Conservation (phyloP, 768 basidiomycete species). For the Naganishia randhawae region DNA sequence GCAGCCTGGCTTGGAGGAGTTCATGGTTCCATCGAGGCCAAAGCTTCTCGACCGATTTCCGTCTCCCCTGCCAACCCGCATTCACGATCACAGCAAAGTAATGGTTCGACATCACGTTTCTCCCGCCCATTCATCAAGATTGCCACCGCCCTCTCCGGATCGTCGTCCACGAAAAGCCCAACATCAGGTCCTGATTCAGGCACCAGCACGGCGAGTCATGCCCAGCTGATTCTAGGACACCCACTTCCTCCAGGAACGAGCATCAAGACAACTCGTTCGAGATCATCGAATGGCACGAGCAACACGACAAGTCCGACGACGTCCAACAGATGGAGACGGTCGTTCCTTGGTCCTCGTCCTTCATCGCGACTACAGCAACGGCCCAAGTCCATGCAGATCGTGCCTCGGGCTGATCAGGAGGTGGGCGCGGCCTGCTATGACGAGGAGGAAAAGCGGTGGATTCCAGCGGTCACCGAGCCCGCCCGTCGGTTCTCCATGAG, state of each 20-base stretch:
- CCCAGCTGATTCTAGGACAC: background rate
- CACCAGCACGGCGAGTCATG: background rate
- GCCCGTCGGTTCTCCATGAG: conserved; percentile 21
- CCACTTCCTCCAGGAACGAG: conserved; percentile 3
- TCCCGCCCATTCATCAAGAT: conserved; percentile 16
- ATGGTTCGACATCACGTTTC: conserved; percentile 2
- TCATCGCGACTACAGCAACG: background rate
- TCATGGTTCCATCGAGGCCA: no score
- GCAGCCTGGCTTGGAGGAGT: background rate
- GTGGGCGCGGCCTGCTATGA: background rate
- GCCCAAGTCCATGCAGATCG: conserved; percentile 19
- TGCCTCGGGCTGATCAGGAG: background rate
- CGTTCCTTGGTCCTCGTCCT: conserved; percentile 1
- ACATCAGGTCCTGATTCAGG: background rate
- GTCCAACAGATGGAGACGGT: background rate
- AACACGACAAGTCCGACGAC: background rate
- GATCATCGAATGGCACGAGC: background rate
- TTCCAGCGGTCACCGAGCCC: background rate
- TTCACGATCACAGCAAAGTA: background rate
- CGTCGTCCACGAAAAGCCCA: conserved; percentile 3
- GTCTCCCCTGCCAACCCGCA: background rate
- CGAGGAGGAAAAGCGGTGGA: conserved; percentile 10
- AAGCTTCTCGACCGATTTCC: background rate
- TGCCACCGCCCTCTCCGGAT: conserved; percentile 1
- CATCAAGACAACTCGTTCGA: conserved; percentile 12